phyloP scores from a whole-genome alignment of 2,329 filamentous ascomycete genomes.

The Hirsutella thompsonii region DNA sequence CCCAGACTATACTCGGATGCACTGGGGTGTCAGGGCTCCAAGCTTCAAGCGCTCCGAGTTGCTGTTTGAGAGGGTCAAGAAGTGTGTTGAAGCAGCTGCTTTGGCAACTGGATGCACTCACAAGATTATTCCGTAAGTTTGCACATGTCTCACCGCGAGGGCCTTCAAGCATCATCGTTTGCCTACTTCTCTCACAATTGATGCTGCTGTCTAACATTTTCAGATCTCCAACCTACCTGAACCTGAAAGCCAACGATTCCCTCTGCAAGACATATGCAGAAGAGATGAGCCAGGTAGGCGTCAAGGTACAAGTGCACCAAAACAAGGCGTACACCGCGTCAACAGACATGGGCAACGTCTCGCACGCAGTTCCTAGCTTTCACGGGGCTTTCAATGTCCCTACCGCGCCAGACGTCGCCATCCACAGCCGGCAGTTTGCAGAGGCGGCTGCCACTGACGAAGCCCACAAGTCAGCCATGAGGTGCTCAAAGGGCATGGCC shows the following conservation, averaged over 20 bases:
- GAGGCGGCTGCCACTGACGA: conserved; percentile 27
- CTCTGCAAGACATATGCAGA: conserved; percentile 29
- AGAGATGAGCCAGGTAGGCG: conserved; percentile 27
- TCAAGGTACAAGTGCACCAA: conserved; percentile 19
- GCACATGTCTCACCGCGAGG: neutral
- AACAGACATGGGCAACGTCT: conserved; percentile 40
- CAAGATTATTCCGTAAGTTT: conserved; percentile 20
- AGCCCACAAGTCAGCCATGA: conserved; percentile 25
- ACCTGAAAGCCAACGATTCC: conserved; percentile 29
- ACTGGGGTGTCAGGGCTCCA: conserved; percentile 24
- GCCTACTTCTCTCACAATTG: neutral
- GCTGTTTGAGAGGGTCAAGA: conserved; percentile 17
- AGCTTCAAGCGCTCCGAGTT: conserved; percentile 15
- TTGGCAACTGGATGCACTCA: conserved; percentile 20
- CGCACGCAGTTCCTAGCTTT: conserved; percentile 30
- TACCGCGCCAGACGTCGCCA: conserved; percentile 18
- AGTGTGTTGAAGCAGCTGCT: conserved; percentile 22
- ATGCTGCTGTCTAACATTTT: neutral
- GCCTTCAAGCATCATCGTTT: neutral
- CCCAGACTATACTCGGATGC: conserved; percentile 22
- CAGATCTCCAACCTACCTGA: conserved; percentile 26
- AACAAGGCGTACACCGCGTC: conserved; percentile 25
- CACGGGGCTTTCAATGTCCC: conserved; percentile 34
- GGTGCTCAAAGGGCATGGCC: conserved; percentile 31
- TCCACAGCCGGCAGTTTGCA: conserved; percentile 28